phyloP scores from a whole-genome alignment of 208 protist genomes.

The Crithidia expoeki region DNA sequence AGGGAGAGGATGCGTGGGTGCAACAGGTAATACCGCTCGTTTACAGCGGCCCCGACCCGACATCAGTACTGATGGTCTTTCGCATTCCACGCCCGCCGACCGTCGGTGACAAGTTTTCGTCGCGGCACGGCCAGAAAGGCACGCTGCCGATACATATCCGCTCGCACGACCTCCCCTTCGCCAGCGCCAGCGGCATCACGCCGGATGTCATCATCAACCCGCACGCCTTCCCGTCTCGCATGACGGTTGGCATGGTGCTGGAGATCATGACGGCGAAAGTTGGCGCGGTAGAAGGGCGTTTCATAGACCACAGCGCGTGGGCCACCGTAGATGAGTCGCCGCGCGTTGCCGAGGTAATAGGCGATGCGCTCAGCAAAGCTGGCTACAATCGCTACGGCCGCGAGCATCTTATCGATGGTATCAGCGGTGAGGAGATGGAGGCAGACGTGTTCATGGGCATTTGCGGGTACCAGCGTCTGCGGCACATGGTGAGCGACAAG shows the following conservation, averaged over 20 bases:
- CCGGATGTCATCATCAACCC: slow-evolving; percentile 99
- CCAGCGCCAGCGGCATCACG: slow-evolving; percentile 93
- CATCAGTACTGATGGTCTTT: slow-evolving; percentile 76
- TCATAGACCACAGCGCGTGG: slow-evolving; percentile 97
- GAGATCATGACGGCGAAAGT: slow-evolving; percentile 98
- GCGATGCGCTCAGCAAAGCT: slow-evolving; percentile 93
- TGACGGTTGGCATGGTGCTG: slow-evolving; percentile 99
- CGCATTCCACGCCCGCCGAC: slow-evolving; percentile 96
- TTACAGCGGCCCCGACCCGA: slow-evolving; percentile 84
- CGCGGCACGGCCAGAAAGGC: slow-evolving; percentile 99
- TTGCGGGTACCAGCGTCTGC: slow-evolving; percentile 99
- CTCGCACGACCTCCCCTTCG: slow-evolving; percentile 95
- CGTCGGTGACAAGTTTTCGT: slow-evolving; percentile 99
- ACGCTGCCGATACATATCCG: slow-evolving; percentile 96
- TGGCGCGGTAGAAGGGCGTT: slow-evolving; percentile 94
- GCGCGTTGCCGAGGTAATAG: slow-evolving; percentile 91
- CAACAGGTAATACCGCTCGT: slow-evolving; percentile 89
- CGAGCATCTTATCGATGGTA: slow-evolving; percentile 95
- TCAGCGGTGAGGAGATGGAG: slow-evolving; percentile 95
- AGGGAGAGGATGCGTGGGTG: slow-evolving; percentile 90
- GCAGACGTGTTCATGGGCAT: slow-evolving; percentile 98
- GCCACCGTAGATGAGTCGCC: slow-evolving; percentile 65
- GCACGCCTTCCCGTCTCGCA: slow-evolving; percentile 99
- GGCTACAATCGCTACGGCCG: slow-evolving; percentile 98
- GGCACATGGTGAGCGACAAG: slow-evolving; percentile 99